Base-by-base conservation (phyloP, 1,284 basidiomycete genomes). In the Rhodotorula sp. region DNA sequence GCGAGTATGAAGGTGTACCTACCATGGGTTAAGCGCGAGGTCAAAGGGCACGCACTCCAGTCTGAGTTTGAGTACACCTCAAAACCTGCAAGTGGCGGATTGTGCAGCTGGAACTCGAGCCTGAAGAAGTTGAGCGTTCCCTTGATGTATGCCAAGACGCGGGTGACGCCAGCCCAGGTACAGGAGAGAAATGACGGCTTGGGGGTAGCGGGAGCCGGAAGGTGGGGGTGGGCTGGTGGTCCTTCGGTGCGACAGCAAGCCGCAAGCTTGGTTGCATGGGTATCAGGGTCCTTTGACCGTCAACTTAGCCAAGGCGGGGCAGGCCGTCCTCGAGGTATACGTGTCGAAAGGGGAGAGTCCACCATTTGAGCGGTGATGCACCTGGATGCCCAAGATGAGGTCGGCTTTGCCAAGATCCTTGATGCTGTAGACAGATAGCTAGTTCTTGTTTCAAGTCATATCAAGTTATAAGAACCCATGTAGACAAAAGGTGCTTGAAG, bases 351-450 rank as follows among this genome's bases (percentile, higher is more conserved):
- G 29, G 70, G 26, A 67, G 29, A 83, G 75, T 5, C 79, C 81
- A 7, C 79, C 68, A 5, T 61, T 52, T 21, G 76, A 63, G 63
- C 83, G 77, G 1, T 80, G 77, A 8, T 61, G 67, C 67, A 84
- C 76, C 65, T 81, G 75, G 52, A 83, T 78, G 6, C 82, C 81
- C 51, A 84, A 77, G 26, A 84, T 69, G 76, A 77, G 81, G 14
- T 71, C 70, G 34, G 80, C 76, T 1, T 72, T 60, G 0, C 83
- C 29, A 0, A 82, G 73, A 67, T 81, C 80, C 4, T 75, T 80
- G 31, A 84, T 75, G 14, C 77, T 70, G 76, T 34, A 34, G 34
- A 34, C 6, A 34, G 34, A 34, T 34, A 34, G 34, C 5, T 34
- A 34, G 8, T 1, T 34, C 34, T 6, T 34, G 6, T 34, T 7